Conservation (phyloP, 306 rosid genomes). For the Vigna unguiculata region DNA sequence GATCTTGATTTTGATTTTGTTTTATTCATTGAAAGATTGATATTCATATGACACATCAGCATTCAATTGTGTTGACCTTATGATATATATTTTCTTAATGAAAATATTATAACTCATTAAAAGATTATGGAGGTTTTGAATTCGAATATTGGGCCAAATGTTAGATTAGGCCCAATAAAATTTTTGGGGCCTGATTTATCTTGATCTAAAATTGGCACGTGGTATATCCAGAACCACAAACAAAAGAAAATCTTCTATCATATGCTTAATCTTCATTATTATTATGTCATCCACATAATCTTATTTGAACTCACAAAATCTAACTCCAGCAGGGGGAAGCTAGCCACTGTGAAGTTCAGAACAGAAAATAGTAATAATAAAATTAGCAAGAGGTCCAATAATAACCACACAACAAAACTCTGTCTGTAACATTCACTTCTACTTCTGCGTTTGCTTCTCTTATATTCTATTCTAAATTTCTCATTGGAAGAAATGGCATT, state of each 20-base stretch:
- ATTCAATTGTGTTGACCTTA: too few species aligned
- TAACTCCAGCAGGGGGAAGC: not conserved
- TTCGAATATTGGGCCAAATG: not conserved
- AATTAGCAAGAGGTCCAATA: not conserved
- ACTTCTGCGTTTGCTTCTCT: not conserved
- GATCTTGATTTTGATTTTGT: too few species aligned
- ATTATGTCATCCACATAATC: constrained; percentile 59
- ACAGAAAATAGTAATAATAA: not conserved
- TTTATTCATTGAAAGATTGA: too few species aligned
- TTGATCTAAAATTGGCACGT: constrained; percentile 43
- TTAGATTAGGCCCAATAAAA: not conserved
- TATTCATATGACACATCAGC: too few species aligned
- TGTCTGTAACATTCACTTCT: constrained; percentile 8
- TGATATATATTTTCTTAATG: too few species aligned
- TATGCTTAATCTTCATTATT: constrained; percentile 29
- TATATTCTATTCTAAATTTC: not conserved
- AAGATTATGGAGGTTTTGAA: not conserved
- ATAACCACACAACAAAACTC: constrained; percentile 39
- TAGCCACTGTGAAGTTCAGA: not conserved
- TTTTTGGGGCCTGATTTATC: not conserved
- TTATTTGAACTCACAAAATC: constrained; percentile 41
- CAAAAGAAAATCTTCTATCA: constrained; percentile 36
- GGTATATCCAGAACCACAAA: constrained; percentile 59
- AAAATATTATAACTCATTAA: not conserved
- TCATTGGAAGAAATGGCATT: constrained; percentile 66